phyloP scores from a whole-genome alignment of 208 protist species.

The Acanthamoeba castellanii region DNA sequence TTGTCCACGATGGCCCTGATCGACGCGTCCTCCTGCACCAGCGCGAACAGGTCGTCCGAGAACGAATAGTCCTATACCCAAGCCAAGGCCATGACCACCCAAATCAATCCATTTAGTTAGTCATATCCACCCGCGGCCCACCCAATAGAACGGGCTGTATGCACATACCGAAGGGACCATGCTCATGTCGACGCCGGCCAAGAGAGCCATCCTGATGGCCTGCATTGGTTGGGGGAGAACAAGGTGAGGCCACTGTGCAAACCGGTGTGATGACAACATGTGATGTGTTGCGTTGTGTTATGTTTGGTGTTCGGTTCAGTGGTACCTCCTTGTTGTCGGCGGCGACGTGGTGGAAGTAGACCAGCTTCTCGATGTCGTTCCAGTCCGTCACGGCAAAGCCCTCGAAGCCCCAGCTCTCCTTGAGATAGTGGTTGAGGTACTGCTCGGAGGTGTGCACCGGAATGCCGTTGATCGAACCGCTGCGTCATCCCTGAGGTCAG shows the following conservation, averaged over 20 bases:
- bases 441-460: constrained; percentile 77
- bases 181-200: constrained; percentile 83
- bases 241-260: not conserved
- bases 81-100: no score
- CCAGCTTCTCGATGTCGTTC: constrained; percentile 79
- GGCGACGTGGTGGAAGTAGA: constrained; percentile 77
- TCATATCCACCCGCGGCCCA: no score
- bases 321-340: constrained; percentile 45
- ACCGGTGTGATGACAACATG: not conserved
- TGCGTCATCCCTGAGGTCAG: constrained; percentile 29
- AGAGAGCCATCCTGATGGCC: constrained; percentile 77
- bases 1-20: constrained; percentile 20
- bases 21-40: not conserved
- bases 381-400: constrained; percentile 83
- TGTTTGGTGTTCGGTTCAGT: no score
- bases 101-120: not conserved
- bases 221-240: not conserved
- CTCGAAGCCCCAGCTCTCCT: constrained; percentile 75
- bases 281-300: not conserved
- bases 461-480: constrained; percentile 81
- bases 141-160: no score
- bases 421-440: constrained; percentile 77
- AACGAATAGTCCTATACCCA: constrained; percentile 40
- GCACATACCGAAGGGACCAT: constrained; percentile 81
- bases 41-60: constrained; percentile 45